Percentiles rank a stretch among this genome's conserved stretches.
phyloP scores from a whole-genome alignment of 2,329 filamentous ascomycete species.

The Truncatella angustata region DNA sequence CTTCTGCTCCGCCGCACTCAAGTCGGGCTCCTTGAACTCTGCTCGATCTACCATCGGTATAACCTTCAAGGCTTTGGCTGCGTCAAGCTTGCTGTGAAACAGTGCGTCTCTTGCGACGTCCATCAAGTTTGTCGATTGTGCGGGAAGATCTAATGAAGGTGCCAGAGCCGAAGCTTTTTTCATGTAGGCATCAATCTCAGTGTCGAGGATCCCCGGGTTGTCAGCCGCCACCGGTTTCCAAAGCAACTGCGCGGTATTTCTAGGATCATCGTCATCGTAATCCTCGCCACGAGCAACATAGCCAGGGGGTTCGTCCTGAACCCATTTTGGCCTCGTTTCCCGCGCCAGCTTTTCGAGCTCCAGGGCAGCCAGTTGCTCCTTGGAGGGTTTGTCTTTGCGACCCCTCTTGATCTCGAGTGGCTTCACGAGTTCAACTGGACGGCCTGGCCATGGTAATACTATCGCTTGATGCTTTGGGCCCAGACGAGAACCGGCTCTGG shows the following conservation, averaged over 20 bases:
- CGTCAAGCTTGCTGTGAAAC: constrained; percentile 69
- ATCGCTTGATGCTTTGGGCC: constrained; percentile 90
- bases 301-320: constrained; percentile 85
- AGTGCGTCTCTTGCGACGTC: constrained; percentile 79
- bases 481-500: constrained; percentile 86
- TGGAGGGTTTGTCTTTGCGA: constrained; percentile 74
- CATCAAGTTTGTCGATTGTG: constrained; percentile 79
- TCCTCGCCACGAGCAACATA: constrained; percentile 86
- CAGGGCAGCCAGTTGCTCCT: constrained; percentile 74
- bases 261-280: constrained; percentile 64
- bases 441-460: constrained; percentile 81
- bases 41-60: constrained; percentile 67
- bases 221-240: constrained; percentile 72
- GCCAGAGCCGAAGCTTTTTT: constrained; percentile 63
- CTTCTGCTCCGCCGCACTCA: constrained; percentile 76
- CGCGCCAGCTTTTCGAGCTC: constrained; percentile 79
- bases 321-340: constrained; percentile 85
- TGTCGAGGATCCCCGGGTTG: constrained; percentile 43
- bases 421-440: constrained; percentile 86
- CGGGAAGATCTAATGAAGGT: constrained; percentile 57
- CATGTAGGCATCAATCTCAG: constrained; percentile 76
- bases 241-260: constrained; percentile 70
- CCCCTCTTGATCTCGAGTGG: constrained; percentile 81
- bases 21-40: constrained; percentile 79
- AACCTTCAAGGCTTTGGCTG: constrained; percentile 66